Evolutionary conservation across 2,329 filamentous ascomycete species (phyloP).

Genomic region (Cordyceps pruinosa): DNA sequence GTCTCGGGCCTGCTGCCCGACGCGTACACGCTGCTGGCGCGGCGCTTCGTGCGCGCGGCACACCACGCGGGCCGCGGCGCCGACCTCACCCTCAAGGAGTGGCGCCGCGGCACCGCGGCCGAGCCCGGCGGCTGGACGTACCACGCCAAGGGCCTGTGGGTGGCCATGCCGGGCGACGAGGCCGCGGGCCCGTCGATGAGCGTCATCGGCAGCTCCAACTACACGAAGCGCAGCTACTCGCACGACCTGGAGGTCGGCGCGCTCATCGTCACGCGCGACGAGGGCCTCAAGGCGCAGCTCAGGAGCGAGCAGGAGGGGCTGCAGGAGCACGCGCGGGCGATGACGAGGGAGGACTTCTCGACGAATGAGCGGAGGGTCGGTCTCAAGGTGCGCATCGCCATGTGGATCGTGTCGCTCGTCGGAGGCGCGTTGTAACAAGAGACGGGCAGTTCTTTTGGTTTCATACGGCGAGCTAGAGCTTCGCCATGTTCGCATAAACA

Average conservation of each 20-base stretch:
- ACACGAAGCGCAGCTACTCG: conserved; percentile 88
- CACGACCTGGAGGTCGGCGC: conserved; percentile 88
- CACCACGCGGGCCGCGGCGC: conserved; percentile 39
- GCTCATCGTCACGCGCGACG: conserved; percentile 73
- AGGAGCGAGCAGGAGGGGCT: conserved; percentile 75
- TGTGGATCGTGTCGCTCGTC: conserved; percentile 85
- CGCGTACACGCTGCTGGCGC: conserved; percentile 84
- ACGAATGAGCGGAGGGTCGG: conserved; percentile 77
- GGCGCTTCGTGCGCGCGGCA: conserved; percentile 64
- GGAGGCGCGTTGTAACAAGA: conserved; percentile 70
- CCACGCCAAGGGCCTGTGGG: conserved; percentile 93
- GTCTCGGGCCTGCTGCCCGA: conserved; percentile 85
- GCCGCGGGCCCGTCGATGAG: conserved; percentile 61
- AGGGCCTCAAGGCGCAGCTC: conserved; percentile 63
- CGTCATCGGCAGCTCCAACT: conserved; percentile 87
- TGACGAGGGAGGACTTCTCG: conserved; percentile 73
- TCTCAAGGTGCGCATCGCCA: conserved; percentile 75
- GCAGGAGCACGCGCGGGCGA: conserved; percentile 61
- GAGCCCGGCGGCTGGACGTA: conserved; percentile 90
- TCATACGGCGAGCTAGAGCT: too few species aligned
- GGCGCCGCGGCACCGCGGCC: conserved; percentile 75
- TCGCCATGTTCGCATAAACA: background rate
- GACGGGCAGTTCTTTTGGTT: background rate
- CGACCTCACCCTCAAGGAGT: conserved; percentile 73
- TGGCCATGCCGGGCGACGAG: conserved; percentile 61